A percentile compares a stretch with the other conserved stretches of the same genome.
Evolutionary conservation across 805 yeast genomes (phyloP).

Genomic region (Tanozyma kutaoensis): DNA sequence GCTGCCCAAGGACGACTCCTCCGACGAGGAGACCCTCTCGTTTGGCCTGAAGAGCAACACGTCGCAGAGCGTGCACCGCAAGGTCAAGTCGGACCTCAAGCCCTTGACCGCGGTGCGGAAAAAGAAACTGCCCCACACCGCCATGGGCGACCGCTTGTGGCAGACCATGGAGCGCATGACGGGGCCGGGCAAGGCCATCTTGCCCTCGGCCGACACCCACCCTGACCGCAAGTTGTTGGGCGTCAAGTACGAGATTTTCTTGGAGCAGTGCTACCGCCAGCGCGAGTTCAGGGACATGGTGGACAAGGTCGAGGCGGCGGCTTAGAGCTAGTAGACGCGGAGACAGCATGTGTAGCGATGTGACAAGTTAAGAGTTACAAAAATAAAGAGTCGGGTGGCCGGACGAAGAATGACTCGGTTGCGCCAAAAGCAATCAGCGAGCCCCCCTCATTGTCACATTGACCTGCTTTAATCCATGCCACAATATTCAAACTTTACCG

Average conservation of each 20-base stretch:
- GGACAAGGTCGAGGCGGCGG: constrained; percentile 31
- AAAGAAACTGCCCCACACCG: constrained; percentile 5
- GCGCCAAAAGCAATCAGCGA: no score
- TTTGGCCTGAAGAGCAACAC: constrained; percentile 44
- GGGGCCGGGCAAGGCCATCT: constrained; percentile 69
- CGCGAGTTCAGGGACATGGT: constrained; percentile 62
- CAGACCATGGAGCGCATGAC: constrained; percentile 73
- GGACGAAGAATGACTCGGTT: no score
- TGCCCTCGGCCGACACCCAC: constrained; percentile 43
- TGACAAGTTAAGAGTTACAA: no score
- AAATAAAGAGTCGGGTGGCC: no score
- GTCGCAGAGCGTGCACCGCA: constrained; percentile 27
- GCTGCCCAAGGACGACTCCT: constrained; percentile 11
- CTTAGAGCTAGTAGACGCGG: no score
- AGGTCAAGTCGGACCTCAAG: constrained; percentile 20
- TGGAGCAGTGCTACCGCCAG: constrained; percentile 80
- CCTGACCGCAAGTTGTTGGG: constrained; percentile 61
- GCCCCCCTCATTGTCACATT: no score
- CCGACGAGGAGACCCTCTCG: constrained; percentile 36
- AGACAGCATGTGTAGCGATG: no score
- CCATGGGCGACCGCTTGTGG: constrained; percentile 64
- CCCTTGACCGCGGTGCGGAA: constrained; percentile 18
- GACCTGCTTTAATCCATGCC: no score
- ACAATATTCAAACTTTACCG: no score
- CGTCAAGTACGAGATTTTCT: constrained; percentile 73